Evolutionary conservation across 257 asterid species (phyloP), one percentile per base, ranked within the genome.

Genomic region (Leonotis leonurus): DNA sequence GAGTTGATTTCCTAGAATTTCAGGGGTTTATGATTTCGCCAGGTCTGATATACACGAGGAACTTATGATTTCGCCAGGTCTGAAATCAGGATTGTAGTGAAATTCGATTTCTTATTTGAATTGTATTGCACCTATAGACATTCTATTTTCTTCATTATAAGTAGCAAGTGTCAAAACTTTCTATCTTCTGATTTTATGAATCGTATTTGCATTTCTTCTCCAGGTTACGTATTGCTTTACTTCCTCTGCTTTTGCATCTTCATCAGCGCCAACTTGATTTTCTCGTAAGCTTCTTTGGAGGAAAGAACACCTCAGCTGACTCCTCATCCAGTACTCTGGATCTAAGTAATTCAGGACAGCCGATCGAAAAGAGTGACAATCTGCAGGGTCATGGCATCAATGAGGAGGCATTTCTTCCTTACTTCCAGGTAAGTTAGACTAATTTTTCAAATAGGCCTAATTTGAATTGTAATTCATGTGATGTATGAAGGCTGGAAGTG

Each of bases 261-360:
- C 97, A 93, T 74, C 99, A 93, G 80, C 84, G 80, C 78, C 97
- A 93, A 68, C 95, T 93, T 63, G 90, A 93, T 81, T 93, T 93
- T 77, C 88, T 93, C 83, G 82, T 83, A 75, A 77, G 81, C 82
- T 89, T 93, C 78, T 93, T 93, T 73, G 94, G 95, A 56, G 94
- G 91, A 73, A 78, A 78, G 57, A 74, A 56, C 43, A 66, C 81
- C 77, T 65, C 81, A 60, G 69, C 73, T 62, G 85, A 82, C 9
- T 55, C 85, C 73, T 65, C 77, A 50, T 68, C 71, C 18, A 72
- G 62, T 72, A 64, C 76, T 68, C 61, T 64, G 68, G 78, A 72
- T 75, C 65, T 41, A 18, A 60, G 70, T 72, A 81, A 76, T 70
- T 53, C 81, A 33, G 84, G 75, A 67, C 76, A 72, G 66, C 69